Percentiles rank a stretch among this genome's conserved stretches.
These are phyloP conservation scores for Blastobotrys parvus DNA, from an alignment of 805 yeast species.

Conservation along the genomic window DNA sequence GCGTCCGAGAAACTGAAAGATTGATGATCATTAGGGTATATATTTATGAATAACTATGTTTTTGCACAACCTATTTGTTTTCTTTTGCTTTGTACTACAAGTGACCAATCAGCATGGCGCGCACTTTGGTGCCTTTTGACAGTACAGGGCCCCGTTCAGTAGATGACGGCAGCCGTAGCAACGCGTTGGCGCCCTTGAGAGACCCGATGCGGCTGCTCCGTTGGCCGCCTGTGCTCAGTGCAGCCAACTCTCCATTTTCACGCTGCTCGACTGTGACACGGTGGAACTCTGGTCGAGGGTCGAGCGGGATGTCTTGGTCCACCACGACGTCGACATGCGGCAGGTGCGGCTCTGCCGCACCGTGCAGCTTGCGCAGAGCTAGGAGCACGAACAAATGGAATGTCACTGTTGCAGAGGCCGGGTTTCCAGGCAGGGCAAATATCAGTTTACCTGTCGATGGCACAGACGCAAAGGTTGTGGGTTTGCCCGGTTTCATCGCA, in stretches of 20 bases:
- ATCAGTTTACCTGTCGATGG: slow-evolving; percentile 19
- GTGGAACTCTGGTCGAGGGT: slow-evolving; percentile 46
- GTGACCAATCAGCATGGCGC: too few species aligned
- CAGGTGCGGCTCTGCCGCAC: slow-evolving; percentile 19
- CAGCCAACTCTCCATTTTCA: slow-evolving; percentile 24
- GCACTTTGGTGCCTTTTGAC: too few species aligned
- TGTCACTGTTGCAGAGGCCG: slow-evolving; percentile 46
- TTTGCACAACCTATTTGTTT: too few species aligned
- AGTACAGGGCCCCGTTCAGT: too few species aligned
- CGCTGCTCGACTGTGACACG: slow-evolving; percentile 32
- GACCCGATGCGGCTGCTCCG: slow-evolving; percentile 43
- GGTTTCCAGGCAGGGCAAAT: slow-evolving; percentile 50
- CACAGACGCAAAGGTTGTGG: slow-evolving; percentile 46
- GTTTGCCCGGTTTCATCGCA: slow-evolving; percentile 54
- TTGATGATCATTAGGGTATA: too few species aligned
- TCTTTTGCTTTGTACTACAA: too few species aligned
- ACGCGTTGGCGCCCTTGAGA: slow-evolving; percentile 39
- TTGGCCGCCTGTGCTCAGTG: slow-evolving; percentile 42
- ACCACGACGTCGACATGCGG: slow-evolving; percentile 33
- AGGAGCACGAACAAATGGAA: slow-evolving; percentile 41
- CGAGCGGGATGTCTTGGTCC: slow-evolving; percentile 30
- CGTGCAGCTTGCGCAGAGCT: slow-evolving; percentile 33
- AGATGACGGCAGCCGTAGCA: slow-evolving; percentile 36
- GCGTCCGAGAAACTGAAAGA: too few species aligned
- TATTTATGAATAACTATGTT: too few species aligned